Base-by-base conservation (phyloP, 345 rosid species). In the Eucalyptus victrix region DNA sequence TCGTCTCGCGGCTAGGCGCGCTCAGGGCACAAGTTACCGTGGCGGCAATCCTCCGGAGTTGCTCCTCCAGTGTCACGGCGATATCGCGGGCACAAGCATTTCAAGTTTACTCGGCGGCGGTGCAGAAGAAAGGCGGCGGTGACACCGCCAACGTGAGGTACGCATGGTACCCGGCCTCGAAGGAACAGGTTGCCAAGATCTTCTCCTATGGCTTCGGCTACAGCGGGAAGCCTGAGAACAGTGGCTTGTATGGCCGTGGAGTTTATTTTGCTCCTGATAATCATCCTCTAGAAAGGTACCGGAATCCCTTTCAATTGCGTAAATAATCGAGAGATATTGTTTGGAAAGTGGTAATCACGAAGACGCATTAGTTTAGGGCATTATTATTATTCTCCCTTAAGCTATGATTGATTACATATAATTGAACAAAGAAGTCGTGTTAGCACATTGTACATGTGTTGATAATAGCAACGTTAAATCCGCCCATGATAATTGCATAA, bases 241-340 rank as follows among this genome's bases (percentile, higher is more conserved):
- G 90, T 44, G 95, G 95, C 4, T 91, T 94, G 89, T 93, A 91
- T 69, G 98, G 99, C 1, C 69, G 90, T 32, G 99, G 99, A 23
- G 65, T 96, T 88, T 94, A 95, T 92, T 92, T 97, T 80, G 92
- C 93, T 11, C 97, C 99, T 1, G 97, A 94, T 87, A 88, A 93
- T 89, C 92, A 92, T 85, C 95, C 98, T 56, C 87, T 94, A 18
- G 96, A 95, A 62, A 92, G 99, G 99, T 96, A 88, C 90, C 88
- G 44, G 30, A 44, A 44, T 26, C 12, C 23, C 44, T 51, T n/a
- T 28, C 18, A 26, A 76, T 76, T 76, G 45, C 28, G 28, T 37
- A 76, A 76, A 76, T 76, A 7, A 37, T 67, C 18, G 23, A 32
- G 40, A 67, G 80, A 67, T 34, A 34, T 17, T 9, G 23, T 53